Conservation (phyloP, 192 early-diverging fungal species). For the Martensiomyces pterosporus region DNA sequence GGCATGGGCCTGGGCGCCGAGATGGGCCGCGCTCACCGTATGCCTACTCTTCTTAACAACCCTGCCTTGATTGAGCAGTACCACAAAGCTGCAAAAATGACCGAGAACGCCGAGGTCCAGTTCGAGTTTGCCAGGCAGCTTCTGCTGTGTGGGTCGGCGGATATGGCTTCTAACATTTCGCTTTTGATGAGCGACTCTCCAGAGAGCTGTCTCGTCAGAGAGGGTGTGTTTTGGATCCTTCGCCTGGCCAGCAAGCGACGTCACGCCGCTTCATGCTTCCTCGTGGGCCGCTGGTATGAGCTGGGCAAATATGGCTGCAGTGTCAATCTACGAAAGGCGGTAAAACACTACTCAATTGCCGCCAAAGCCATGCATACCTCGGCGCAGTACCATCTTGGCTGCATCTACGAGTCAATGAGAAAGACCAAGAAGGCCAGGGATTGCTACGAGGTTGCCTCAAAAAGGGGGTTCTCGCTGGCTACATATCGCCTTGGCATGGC, state of each 20-base stretch:
- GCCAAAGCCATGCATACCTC: slow-evolving; percentile 31
- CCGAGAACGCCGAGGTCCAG: slow-evolving; percentile 65
- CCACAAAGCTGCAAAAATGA: slow-evolving; percentile 67
- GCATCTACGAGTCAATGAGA: slow-evolving; percentile 23
- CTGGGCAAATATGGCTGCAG: slow-evolving; percentile 47
- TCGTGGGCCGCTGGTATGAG: slow-evolving; percentile 49
- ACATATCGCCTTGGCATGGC: slow-evolving; percentile 46
- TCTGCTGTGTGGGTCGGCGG: slow-evolving; percentile 42
- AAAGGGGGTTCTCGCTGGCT: slow-evolving; percentile 36
- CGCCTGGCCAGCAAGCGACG: slow-evolving; percentile 37
- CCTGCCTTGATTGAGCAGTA: slow-evolving; percentile 53
- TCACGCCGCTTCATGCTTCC: slow-evolving; percentile 35
- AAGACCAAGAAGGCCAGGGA: slow-evolving; percentile 33
- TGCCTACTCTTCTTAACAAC: slow-evolving; percentile 47
- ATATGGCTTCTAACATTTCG: slow-evolving; percentile 25
- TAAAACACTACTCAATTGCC: slow-evolving; percentile 29
- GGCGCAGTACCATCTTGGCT: slow-evolving; percentile 36
- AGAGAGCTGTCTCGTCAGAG: slow-evolving; percentile 38
- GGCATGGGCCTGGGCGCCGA: slow-evolving; percentile 34
- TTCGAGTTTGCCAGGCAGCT: slow-evolving; percentile 66
- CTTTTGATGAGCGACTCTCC: slow-evolving; percentile 16
- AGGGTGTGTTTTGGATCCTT: slow-evolving; percentile 50
- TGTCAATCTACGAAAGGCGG: slow-evolving; percentile 29
- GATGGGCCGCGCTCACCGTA: slow-evolving; percentile 41
- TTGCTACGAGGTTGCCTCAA: slow-evolving; percentile 39